These are phyloP conservation scores for Verticillium longisporum DNA, from an alignment of 2,329 filamentous ascomycete species.

Conservation along the genomic window DNA sequence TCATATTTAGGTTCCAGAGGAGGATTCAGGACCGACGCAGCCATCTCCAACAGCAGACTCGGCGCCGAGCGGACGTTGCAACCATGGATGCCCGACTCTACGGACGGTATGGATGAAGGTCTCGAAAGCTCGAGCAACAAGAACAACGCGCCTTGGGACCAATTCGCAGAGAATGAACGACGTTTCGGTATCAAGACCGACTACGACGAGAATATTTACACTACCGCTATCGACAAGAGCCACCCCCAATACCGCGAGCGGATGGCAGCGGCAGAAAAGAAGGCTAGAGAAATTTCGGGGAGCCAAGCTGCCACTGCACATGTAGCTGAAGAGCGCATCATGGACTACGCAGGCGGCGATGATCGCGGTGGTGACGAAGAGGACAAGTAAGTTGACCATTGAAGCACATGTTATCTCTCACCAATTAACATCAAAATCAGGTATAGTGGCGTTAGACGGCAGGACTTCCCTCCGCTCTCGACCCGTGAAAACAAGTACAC, in stretches of 20 bases:
- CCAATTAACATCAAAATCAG: slow-evolving; percentile 31
- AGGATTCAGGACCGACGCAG: slow-evolving; percentile 77
- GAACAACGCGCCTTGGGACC: slow-evolving; percentile 65
- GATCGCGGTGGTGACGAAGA: slow-evolving; percentile 76
- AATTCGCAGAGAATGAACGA: slow-evolving; percentile 84
- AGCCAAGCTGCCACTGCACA: slow-evolving; percentile 70
- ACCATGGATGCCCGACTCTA: slow-evolving; percentile 67
- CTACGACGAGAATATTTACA: slow-evolving; percentile 94
- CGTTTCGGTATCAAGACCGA: slow-evolving; percentile 83
- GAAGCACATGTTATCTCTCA: neutral
- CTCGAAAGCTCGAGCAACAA: slow-evolving; percentile 52
- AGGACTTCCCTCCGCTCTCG: slow-evolving; percentile 62
- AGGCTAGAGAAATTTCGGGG: slow-evolving; percentile 84
- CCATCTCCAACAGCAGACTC: slow-evolving; percentile 71
- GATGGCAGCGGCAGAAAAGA: slow-evolving; percentile 70
- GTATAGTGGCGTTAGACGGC: slow-evolving; percentile 86
- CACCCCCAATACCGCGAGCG: slow-evolving; percentile 77
- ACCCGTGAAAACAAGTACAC: slow-evolving; percentile 68
- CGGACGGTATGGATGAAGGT: slow-evolving; percentile 59
- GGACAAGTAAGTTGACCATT: slow-evolving; percentile 60
- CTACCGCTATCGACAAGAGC: slow-evolving; percentile 78
- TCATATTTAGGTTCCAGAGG: slow-evolving; percentile 51
- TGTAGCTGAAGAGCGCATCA: slow-evolving; percentile 81
- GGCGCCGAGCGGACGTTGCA: slow-evolving; percentile 70
- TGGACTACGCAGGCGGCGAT: slow-evolving; percentile 56